Base-by-base conservation (phyloP, 345 rosid species). In the Eucalyptus brandiana region DNA sequence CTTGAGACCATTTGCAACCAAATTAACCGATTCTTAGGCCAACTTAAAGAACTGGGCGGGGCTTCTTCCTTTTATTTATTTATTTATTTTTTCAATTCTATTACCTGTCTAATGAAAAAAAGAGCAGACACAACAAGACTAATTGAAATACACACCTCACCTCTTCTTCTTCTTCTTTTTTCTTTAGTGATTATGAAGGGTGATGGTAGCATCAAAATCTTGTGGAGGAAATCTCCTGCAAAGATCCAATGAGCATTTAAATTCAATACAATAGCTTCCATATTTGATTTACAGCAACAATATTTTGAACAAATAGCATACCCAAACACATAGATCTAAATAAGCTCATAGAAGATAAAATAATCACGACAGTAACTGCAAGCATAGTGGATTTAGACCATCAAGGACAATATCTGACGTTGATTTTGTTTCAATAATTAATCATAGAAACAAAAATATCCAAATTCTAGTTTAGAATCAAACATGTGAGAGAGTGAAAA, bases 201-300 rank as follows among this genome's bases (percentile, higher is more conserved):
- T 51, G 54, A 51, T 51, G 21, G 21, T 51, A 51, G 54, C 54
- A 51, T 51, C 21, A 51, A 17, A 51, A 51, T 51, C 54, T 51
- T 4, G 10, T 93, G 94, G 97, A 92, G 96, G 96, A 91, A 93
- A 93, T 93, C 98, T 94, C 97, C 97, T 97, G 95, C 92, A 91
- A 88, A 90, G 60, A 91, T 45, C 81, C 86, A 88, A 89, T 37
- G 47, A 53, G 34, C 30, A 19, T 48, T 62, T 17, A 40, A 18
- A 58, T 87, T 47, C 50, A 30, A 15, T 28, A 7, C 16, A 7
- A 16, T 48, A 14, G 37, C 37, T 15, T 45, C 87, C 32, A 19
- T 86, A 4, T 34, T 45, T 8, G 19, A 86, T 48, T 23, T 24
- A 5, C n/a, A 48, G 23, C 69, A 30, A 2, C 69, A 28, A 60